These are phyloP conservation scores for Pleurozium schreberi DNA, from an alignment of 225 moss, liverwort and hornwort species.

Conservation along the genomic window DNA sequence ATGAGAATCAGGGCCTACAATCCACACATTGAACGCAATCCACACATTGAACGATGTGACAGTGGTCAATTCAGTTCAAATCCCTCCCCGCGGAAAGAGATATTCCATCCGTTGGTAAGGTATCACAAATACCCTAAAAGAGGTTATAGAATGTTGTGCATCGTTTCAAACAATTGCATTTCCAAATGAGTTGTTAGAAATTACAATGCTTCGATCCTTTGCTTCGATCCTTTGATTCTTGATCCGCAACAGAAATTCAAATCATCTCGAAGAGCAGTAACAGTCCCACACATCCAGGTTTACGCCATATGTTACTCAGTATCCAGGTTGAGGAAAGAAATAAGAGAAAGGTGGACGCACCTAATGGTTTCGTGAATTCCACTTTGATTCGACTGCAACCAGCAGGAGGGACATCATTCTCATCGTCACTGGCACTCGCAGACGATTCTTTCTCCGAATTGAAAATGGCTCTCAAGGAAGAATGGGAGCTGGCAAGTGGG, in stretches of 20 bases:
- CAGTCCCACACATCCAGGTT: neutral
- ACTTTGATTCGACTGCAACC: conserved; percentile 71
- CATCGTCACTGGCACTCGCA: conserved; percentile 22
- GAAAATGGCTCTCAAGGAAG: conserved; percentile 18
- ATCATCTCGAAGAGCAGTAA: neutral
- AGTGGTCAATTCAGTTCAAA: neutral
- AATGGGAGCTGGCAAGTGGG: neutral
- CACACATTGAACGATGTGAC: neutral
- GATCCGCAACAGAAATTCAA: neutral
- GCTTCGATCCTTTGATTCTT: neutral
- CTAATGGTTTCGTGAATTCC: conserved; percentile 56
- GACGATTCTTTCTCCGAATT: conserved; percentile 25
- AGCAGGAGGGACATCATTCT: conserved; percentile 47
- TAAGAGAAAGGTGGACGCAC: neutral
- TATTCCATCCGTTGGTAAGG: neutral
- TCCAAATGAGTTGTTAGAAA: neutral
- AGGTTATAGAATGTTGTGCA: neutral
- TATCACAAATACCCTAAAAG: neutral
- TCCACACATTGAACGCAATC: neutral
- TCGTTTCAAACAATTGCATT: neutral
- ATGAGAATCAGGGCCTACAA: neutral
- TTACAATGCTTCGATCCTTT: neutral
- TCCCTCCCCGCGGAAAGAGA: neutral
- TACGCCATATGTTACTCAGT: neutral
- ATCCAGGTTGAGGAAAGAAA: neutral